Base-by-base conservation (phyloP, 177 flowering plant species). In the Vitis hybrid region DNA sequence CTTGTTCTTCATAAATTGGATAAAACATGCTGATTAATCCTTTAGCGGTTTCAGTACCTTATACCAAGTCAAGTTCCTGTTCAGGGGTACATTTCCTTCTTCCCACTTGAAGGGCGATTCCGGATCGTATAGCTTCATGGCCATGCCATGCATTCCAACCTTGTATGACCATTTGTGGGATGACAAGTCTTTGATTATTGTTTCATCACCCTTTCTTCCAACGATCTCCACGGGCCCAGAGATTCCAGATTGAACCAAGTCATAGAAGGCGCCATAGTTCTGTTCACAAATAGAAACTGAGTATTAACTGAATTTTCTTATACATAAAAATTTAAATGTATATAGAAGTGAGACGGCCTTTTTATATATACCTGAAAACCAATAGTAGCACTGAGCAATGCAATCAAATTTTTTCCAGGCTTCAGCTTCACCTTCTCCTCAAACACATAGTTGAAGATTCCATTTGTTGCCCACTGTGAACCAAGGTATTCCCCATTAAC, bases 21-120 rank as follows among this genome's bases (percentile, higher is more conserved):
- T 12, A 18, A 0, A 27, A 27, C 30, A 27, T 27, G 30, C 30
- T 27, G 30, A 3, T 27, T 27, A 27, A 27, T 27, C 30, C 30
- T 27, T 27, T 8, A 41, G 9, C 46, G 46, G 46, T 41, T 41
- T 41, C 46, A 41, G 46, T 77, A 88, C 93, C 91, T 88, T 91
- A 73, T 92, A 90, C 94, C 94, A 93, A n/a, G 85, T 84, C 82
- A 90, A 64, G 59, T 10, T 66, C n/a, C 71, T 83, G 11, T 84
- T 79, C 0, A 32, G 32, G 0, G 88, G 92, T 14, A 88, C 74
- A 8, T 67, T 24, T 0, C 78, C 55, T 0, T 77, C 14, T 9
- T 17, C 10, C 97, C 91, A 88, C 48, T 64, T 65, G 0, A 71
- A 7, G 5, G 10, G n/a, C 13, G 78, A 63, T 9, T 57, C 62